Conservation (phyloP, 2,329 filamentous ascomycete species). For the Colletotrichum tabaci region DNA sequence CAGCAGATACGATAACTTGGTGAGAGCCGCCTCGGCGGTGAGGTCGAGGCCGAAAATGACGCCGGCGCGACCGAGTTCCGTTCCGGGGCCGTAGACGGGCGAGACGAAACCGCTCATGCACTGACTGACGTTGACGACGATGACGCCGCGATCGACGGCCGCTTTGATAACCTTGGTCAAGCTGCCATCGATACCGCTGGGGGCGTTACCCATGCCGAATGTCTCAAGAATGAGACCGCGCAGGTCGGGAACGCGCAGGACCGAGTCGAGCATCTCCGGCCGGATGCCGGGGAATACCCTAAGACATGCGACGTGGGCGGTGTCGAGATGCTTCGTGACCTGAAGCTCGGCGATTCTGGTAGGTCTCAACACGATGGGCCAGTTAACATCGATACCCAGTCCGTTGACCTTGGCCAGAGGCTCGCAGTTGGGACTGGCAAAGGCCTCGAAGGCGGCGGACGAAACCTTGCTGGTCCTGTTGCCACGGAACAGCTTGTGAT, state of each 20-base stretch:
- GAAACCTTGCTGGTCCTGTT: conserved; percentile 92
- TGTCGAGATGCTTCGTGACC: conserved; percentile 83
- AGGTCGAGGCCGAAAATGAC: conserved; percentile 92
- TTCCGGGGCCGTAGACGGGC: conserved; percentile 83
- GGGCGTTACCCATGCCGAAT: conserved; percentile 93
- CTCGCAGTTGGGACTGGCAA: conserved; percentile 88
- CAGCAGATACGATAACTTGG: conserved; percentile 90
- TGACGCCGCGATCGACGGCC: conserved; percentile 84
- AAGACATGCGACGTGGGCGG: conserved; percentile 89
- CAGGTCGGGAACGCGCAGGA: conserved; percentile 82
- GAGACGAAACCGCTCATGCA: conserved; percentile 85
- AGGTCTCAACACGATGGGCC: conserved; percentile 82
- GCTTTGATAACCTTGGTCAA: conserved; percentile 83
- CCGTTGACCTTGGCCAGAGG: conserved; percentile 87
- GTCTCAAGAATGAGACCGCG: conserved; percentile 90
- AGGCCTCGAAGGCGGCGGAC: conserved; percentile 88
- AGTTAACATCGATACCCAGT: conserved; percentile 84
- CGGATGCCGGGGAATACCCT: conserved; percentile 94
- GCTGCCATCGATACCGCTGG: conserved; percentile 83
- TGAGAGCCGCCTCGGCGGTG: conserved; percentile 91
- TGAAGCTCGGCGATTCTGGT: conserved; percentile 81
- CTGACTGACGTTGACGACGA: conserved; percentile 93
- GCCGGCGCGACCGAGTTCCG: conserved; percentile 84
- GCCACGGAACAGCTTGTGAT: conserved; percentile 89
- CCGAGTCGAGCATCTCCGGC: conserved; percentile 92